Evolutionary conservation across 345 rosid genomes (phyloP).

Genomic region (Toxicodendron radicans): DNA sequence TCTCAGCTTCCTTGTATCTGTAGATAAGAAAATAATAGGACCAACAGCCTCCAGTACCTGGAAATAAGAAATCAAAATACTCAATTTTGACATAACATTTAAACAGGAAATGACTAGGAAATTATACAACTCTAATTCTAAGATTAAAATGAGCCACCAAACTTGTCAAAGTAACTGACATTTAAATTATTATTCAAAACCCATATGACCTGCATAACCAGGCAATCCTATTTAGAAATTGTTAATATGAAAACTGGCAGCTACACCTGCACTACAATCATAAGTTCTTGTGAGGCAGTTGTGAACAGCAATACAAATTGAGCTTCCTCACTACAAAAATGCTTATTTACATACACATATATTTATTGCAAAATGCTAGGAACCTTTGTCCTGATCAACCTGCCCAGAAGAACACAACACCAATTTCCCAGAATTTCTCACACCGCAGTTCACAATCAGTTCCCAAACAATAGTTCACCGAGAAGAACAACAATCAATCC

Average conservation of each 20-base stretch:
- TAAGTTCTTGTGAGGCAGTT: not conserved
- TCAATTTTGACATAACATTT: conserved; percentile 13
- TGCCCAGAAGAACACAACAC: too few relatives aligned
- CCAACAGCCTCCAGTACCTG: conserved; percentile 99
- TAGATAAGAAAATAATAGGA: conserved; percentile 88
- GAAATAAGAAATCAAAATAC: conserved; percentile 25
- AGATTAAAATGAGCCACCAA: conserved; percentile 1
- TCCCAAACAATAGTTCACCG: too few relatives aligned
- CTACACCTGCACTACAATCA: not conserved
- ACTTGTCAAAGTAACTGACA: conserved; percentile 10
- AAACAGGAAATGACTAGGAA: conserved; percentile 11
- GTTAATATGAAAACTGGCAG: not conserved
- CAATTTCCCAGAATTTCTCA: too few relatives aligned
- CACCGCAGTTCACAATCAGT: too few relatives aligned
- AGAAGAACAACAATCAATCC: too few relatives aligned
- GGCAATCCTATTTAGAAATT: conserved; percentile 8
- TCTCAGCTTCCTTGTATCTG: conserved; percentile 94
- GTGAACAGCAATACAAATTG: conserved; percentile 3
- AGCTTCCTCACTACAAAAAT: not conserved
- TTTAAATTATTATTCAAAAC: not conserved
- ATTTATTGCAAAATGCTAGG: too few relatives aligned
- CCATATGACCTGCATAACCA: not conserved
- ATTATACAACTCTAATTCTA: not conserved
- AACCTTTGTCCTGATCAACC: too few relatives aligned
- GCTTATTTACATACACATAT: not conserved